Conservation (phyloP, 192 early-diverging fungal genomes). For the Backusella psychrophila region DNA sequence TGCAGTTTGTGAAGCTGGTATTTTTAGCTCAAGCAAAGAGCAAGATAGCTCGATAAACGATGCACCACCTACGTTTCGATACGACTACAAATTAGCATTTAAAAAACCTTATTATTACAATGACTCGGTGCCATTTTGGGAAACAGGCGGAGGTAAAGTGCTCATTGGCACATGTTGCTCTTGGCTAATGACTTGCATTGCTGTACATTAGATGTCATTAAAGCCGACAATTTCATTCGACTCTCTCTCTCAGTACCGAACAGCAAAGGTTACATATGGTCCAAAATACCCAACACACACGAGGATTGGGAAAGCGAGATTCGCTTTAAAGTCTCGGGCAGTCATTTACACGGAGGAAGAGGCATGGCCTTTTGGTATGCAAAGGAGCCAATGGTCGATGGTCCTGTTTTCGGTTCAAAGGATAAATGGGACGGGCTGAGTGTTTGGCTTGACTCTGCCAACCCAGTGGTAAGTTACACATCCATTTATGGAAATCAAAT, state of each 20-base stretch:
- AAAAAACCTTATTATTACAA: conserved; percentile 55
- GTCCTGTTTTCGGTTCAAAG: conserved; percentile 63
- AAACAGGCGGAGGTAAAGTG: conserved; percentile 39
- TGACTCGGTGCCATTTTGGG: conserved; percentile 52
- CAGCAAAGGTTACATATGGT: conserved; percentile 60
- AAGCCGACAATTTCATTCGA: conserved; percentile 49
- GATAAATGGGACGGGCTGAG: conserved; percentile 72
- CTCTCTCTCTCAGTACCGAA: conserved; percentile 61
- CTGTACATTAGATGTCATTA: conserved; percentile 14
- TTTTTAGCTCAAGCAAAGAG: conserved; percentile 2
- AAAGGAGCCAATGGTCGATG: conserved; percentile 48
- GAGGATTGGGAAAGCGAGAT: conserved; percentile 73
- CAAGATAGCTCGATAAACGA: background rate
- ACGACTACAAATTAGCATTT: conserved; percentile 63
- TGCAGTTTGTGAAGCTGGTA: background rate
- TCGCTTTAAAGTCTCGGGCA: conserved; percentile 59
- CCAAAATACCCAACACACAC: conserved; percentile 53
- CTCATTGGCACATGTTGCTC: too few relatives aligned
- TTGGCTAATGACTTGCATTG: too few relatives aligned
- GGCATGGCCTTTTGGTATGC: conserved; percentile 87
- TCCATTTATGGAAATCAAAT: background rate
- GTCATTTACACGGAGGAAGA: conserved; percentile 59
- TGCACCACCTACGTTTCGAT: conserved; percentile 12
- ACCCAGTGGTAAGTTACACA: conserved; percentile 30
- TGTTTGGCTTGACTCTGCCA: conserved; percentile 65